Conservation (phyloP, 2,329 filamentous ascomycete genomes). For the Neocatenulostroma microsporum region DNA sequence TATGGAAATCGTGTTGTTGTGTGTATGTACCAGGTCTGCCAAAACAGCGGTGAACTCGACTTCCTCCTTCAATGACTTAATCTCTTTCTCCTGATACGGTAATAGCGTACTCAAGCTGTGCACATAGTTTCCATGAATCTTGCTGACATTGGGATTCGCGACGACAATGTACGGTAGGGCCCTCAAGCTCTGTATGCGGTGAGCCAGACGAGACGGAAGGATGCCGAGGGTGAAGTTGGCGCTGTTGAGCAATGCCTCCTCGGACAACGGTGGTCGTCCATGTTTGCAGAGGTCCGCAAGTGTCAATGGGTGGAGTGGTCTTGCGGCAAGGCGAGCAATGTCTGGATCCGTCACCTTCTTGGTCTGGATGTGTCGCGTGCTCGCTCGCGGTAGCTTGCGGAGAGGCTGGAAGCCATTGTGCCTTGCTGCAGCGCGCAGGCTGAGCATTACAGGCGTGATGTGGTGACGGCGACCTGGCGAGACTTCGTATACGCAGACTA, state of each 20-base stretch:
- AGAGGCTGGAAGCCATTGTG: conserved; percentile 11
- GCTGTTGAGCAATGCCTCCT: conserved; percentile 71
- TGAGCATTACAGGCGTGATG: conserved; percentile 25
- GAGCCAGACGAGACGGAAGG: conserved; percentile 82
- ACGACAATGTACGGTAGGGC: conserved; percentile 97
- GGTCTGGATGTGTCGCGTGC: conserved; percentile 29
- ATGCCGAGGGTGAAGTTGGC: conserved; percentile 94
- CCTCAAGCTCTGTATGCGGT: conserved; percentile 84
- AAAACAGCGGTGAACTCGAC: conserved; percentile 86
- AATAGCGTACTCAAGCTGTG: conserved; percentile 86
- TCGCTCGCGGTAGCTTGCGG: conserved; percentile 6
- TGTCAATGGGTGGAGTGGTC: conserved; percentile 71
- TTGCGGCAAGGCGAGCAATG: conserved; percentile 68
- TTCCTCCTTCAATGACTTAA: conserved; percentile 76
- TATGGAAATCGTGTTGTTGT: conserved; percentile 88
- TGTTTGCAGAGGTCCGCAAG: conserved; percentile 83
- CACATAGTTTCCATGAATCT: conserved; percentile 93
- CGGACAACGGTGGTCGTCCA: conserved; percentile 77
- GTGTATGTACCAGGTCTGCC: conserved; percentile 89
- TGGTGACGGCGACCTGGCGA: no score
- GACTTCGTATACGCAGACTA: no score
- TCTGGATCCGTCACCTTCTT: conserved; percentile 57
- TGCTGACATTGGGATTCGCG: conserved; percentile 88
- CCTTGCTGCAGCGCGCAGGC: conserved; percentile 20
- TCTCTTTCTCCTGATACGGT: conserved; percentile 67